Evolutionary conservation across 2,329 filamentous ascomycete species (phyloP).

Genomic region (Fusarium sp.): DNA sequence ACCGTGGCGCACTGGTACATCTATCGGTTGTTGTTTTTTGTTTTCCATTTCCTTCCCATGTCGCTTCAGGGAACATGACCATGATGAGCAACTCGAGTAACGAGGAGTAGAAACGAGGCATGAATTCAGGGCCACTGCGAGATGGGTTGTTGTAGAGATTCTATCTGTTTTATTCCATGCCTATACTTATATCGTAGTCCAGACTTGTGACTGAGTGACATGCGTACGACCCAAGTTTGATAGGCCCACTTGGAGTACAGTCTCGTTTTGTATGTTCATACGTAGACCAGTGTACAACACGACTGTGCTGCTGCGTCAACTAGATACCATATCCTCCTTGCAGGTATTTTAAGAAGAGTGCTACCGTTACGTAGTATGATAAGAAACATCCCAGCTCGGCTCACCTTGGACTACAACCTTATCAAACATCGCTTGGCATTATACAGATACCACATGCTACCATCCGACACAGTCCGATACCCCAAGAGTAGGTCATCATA

Average conservation of each 20-base stretch:
- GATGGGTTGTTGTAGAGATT: slow-evolving; percentile 30
- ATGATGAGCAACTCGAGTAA: slow-evolving; percentile 37
- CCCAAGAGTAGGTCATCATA: neutral
- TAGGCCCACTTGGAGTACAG: neutral
- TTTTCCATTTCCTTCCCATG: slow-evolving; percentile 16
- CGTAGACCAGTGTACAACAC: neutral
- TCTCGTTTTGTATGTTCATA: neutral
- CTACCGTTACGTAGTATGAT: neutral
- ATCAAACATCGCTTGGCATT: neutral
- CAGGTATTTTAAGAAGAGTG: neutral
- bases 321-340: neutral
- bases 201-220: neutral
- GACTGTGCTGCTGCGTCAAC: neutral
- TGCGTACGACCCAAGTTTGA: neutral
- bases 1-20: slow-evolving; percentile 40
- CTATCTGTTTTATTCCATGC: slow-evolving; percentile 7
- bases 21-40: slow-evolving; percentile 26
- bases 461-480: neutral
- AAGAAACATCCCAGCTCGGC: neutral
- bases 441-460: neutral
- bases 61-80: slow-evolving; percentile 31
- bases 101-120: slow-evolving; percentile 34
- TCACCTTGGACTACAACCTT: neutral
- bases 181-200: neutral
- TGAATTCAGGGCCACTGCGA: slow-evolving; percentile 29